These are phyloP conservation scores for Leonotis leonurus DNA, from an alignment of 257 asterid species.

Conservation along the genomic window DNA sequence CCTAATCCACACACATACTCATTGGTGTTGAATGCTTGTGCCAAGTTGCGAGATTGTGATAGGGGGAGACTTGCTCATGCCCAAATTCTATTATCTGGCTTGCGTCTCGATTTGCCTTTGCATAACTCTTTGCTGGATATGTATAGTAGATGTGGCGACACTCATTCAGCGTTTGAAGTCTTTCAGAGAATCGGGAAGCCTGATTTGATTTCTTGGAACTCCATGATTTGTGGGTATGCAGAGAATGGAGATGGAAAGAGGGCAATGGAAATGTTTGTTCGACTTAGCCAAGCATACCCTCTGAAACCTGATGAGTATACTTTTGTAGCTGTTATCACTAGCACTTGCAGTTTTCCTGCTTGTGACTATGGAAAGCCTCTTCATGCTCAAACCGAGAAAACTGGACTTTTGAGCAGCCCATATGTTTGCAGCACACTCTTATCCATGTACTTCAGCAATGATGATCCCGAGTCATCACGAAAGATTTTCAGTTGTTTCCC, in stretches of 20 bases:
- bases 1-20: slow-evolving; percentile 66
- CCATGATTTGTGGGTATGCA: slow-evolving; percentile 67
- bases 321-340: slow-evolving; percentile 54
- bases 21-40: slow-evolving; percentile 65
- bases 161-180: slow-evolving; percentile 29
- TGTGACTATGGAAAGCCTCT: slow-evolving; percentile 57
- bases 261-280: slow-evolving; percentile 51
- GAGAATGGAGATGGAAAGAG: slow-evolving; percentile 51
- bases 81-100: slow-evolving; percentile 41
- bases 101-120: slow-evolving; percentile 50
- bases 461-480: slow-evolving; percentile 36
- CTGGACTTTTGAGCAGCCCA: slow-evolving; percentile 37
- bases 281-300: slow-evolving; percentile 19
- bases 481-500: slow-evolving; percentile 41
- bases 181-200: slow-evolving; percentile 48
- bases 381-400: slow-evolving; percentile 63
- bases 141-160: slow-evolving; percentile 70
- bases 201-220: slow-evolving; percentile 85
- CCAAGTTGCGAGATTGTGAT: slow-evolving; percentile 36
- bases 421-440: slow-evolving; percentile 54
- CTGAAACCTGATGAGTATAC: slow-evolving; percentile 66
- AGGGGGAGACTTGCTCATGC: slow-evolving; percentile 54
- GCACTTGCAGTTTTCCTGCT: slow-evolving; percentile 38
- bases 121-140: slow-evolving; percentile 66
- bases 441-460: slow-evolving; percentile 61